Evolutionary conservation across 768 basidiomycete genomes (phyloP).

Genomic region (Cystofilobasidium macerans): DNA sequence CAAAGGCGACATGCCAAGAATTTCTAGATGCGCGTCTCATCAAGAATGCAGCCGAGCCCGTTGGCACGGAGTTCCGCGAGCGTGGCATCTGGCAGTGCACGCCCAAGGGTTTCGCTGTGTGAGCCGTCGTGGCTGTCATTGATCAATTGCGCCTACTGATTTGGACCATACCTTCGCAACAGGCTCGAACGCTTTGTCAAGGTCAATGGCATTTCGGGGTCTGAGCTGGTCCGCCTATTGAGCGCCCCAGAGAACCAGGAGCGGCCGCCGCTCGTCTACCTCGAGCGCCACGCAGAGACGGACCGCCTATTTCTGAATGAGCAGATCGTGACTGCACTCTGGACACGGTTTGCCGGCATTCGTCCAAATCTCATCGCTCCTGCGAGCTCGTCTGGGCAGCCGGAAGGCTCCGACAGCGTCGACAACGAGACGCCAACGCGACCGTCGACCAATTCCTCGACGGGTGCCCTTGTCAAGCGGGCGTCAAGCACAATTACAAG

Average conservation of each 20-base stretch:
- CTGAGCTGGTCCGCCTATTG: conserved; percentile 84
- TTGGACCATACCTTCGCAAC: background rate
- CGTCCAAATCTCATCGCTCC: conserved; percentile 58
- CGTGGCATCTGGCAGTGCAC: conserved; percentile 91
- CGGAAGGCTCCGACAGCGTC: background rate
- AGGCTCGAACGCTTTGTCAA: conserved; percentile 89
- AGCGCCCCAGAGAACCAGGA: conserved; percentile 54
- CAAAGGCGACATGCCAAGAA: conserved; percentile 98
- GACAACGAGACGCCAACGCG: conserved; percentile 33
- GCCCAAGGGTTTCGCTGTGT: conserved; percentile 93
- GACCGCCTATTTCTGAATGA: conserved; percentile 96
- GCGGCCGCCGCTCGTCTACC: conserved; percentile 80
- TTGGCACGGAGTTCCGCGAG: conserved; percentile 86
- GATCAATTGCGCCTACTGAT: background rate
- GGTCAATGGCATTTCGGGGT: conserved; percentile 94
- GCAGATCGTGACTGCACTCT: conserved; percentile 86
- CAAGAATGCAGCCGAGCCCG: conserved; percentile 90
- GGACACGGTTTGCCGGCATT: conserved; percentile 83
- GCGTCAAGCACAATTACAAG: background rate
- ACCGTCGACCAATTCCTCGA: background rate
- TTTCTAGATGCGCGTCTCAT: conserved; percentile 98
- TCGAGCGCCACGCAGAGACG: conserved; percentile 83
- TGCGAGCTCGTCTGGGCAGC: too few relatives aligned
- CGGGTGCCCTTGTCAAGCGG: background rate
- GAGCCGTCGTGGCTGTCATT: background rate